Evolutionary conservation across 2,329 filamentous ascomycete species (phyloP).

Genomic region (Keithomyces neogunnii): DNA sequence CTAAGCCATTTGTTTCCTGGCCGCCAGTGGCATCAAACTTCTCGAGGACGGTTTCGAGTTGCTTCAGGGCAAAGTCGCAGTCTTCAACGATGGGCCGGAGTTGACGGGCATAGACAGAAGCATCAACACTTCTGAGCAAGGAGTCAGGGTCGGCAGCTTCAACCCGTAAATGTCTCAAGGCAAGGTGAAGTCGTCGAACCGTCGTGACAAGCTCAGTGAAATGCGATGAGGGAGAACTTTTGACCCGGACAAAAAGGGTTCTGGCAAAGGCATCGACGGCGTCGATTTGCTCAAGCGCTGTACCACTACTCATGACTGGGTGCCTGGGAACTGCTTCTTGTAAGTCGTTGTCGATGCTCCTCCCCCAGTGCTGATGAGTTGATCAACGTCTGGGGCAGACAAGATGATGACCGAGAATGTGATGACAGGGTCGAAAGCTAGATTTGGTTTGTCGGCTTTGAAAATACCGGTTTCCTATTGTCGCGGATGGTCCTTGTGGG

Average conservation of each 20-base stretch:
- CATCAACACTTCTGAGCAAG: constrained; percentile 36
- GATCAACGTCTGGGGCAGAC: background rate
- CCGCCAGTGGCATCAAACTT: constrained; percentile 28
- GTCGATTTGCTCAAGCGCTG: constrained; percentile 39
- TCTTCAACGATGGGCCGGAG: constrained; percentile 45
- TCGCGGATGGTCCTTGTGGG: background rate
- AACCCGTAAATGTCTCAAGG: constrained; percentile 47
- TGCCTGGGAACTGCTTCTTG: background rate
- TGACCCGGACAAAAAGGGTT: constrained; percentile 45
- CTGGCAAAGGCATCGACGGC: constrained; percentile 47
- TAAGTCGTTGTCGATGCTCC: background rate
- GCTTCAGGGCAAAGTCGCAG: constrained; percentile 44
- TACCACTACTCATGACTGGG: constrained; percentile 22
- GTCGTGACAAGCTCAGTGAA: constrained; percentile 42
- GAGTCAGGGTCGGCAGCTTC: constrained; percentile 51
- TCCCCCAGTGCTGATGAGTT: background rate
- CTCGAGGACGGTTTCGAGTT: constrained; percentile 45
- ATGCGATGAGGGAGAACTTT: constrained; percentile 32
- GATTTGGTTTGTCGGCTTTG: background rate
- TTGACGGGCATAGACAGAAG: constrained; percentile 37
- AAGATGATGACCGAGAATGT: background rate
- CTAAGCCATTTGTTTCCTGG: constrained; percentile 23
- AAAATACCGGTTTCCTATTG: background rate
- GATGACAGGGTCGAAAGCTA: background rate
- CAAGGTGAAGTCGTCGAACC: constrained; percentile 45